These are phyloP conservation scores for Neocatenulostroma microsporum DNA, from an alignment of 2,329 filamentous ascomycete species.

Conservation along the genomic window DNA sequence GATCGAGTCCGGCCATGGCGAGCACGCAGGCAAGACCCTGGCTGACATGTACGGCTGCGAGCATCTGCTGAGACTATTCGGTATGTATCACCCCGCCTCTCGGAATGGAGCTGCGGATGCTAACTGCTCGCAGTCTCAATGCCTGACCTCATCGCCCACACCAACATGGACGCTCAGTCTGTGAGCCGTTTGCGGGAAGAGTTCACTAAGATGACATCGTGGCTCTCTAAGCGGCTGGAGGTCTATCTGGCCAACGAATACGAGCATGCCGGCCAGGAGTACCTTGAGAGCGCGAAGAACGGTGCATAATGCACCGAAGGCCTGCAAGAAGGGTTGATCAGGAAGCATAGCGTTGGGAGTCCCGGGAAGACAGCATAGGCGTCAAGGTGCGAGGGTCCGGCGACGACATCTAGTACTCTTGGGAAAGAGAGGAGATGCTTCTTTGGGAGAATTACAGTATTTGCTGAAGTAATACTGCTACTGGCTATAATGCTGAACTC, in stretches of 20 bases:
- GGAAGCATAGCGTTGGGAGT: too few species aligned
- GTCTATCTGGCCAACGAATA: slow-evolving; percentile 73
- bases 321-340: too few species aligned
- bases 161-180: slow-evolving; percentile 93
- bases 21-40: slow-evolving; percentile 61
- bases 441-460: too few species aligned
- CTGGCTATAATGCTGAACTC: too few species aligned
- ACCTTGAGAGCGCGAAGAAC: slow-evolving; percentile 47
- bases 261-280: slow-evolving; percentile 63
- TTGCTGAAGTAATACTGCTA: too few species aligned
- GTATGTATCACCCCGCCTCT: slow-evolving; percentile 46
- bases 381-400: too few species aligned
- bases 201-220: slow-evolving; percentile 74
- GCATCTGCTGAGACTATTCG: slow-evolving; percentile 79
- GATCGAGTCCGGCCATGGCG: slow-evolving; percentile 53
- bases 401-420: too few species aligned
- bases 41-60: slow-evolving; percentile 87
- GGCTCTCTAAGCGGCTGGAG: slow-evolving; percentile 69
- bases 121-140: slow-evolving; percentile 58
- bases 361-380: too few species aligned
- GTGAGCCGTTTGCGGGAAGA: slow-evolving; percentile 85
- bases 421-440: too few species aligned
- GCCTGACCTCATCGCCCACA: slow-evolving; percentile 90
- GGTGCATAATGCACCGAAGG: slow-evolving; percentile 8
- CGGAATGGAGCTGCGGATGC: background rate